phyloP scores from a whole-genome alignment of 441 rosid species.

The Kokia cookei region DNA sequence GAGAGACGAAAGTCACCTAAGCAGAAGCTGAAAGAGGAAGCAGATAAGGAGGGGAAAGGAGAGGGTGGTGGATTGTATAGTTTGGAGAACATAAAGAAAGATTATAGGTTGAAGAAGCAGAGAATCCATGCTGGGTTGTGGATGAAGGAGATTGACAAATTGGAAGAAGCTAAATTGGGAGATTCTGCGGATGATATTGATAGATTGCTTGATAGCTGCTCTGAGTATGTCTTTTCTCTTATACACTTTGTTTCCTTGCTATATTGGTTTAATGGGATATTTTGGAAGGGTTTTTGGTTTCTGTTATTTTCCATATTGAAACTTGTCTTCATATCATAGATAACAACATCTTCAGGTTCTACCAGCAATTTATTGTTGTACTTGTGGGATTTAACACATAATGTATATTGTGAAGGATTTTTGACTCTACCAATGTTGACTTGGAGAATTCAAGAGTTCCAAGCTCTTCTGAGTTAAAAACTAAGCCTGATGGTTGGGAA shows the following conservation, averaged over 20 bases:
- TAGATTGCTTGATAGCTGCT: constrained; percentile 72
- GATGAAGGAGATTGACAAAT: constrained; percentile 83
- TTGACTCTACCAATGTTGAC: constrained; percentile 58
- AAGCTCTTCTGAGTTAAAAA: constrained; percentile 60
- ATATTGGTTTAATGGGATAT: neutral
- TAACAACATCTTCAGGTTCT: neutral
- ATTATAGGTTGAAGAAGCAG: constrained; percentile 87
- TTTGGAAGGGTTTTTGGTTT: neutral
- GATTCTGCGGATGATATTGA: constrained; percentile 69
- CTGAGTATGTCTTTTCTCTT: constrained; percentile 46
- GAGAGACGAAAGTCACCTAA: constrained; percentile 48
- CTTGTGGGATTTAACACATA: neutral
- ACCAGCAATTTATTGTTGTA: neutral
- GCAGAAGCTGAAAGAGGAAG: constrained; percentile 17
- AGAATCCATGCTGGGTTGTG: constrained; percentile 83
- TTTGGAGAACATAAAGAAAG: constrained; percentile 78
- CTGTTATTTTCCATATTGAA: neutral
- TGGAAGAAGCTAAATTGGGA: constrained; percentile 64
- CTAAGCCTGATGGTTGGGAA: constrained; percentile 98
- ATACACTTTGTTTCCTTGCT: neutral
- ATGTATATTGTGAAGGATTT: constrained; percentile 45
- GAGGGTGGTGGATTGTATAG: constrained; percentile 41
- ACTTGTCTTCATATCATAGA: neutral
- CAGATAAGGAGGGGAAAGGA: constrained; percentile 20
- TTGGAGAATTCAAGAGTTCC: constrained; percentile 48